Evolutionary conservation across 2,329 filamentous ascomycete genomes (phyloP).

Genomic region (Thielaviopsis euricoi): DNA sequence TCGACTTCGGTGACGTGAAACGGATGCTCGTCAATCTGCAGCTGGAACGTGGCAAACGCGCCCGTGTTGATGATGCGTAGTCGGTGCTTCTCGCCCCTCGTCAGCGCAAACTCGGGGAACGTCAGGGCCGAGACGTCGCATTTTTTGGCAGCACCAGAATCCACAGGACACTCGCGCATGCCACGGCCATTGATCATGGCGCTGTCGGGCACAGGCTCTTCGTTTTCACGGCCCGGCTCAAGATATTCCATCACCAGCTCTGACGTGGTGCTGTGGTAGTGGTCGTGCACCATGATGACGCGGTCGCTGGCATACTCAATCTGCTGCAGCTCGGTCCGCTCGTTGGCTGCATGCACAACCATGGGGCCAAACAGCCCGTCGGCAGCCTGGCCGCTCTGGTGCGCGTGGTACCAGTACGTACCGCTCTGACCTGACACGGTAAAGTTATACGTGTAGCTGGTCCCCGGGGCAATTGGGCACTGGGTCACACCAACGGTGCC

Average conservation of each 20-base stretch:
- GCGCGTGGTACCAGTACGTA: constrained; percentile 47
- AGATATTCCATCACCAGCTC: constrained; percentile 38
- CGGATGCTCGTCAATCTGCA: constrained; percentile 50
- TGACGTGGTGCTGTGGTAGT: constrained; percentile 46
- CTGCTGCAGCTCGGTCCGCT: constrained; percentile 19
- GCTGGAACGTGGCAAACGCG: constrained; percentile 55
- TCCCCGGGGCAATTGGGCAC: constrained; percentile 46
- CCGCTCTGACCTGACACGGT: constrained; percentile 35
- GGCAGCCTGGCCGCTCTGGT: constrained; percentile 46
- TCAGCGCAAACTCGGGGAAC: constrained; percentile 27
- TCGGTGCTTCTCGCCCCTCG: constrained; percentile 42
- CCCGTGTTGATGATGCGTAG: constrained; percentile 55
- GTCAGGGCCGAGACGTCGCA: constrained; percentile 27
- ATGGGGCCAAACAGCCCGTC: constrained; percentile 54
- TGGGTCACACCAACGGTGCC: constrained; percentile 52
- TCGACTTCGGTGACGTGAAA: constrained; percentile 54
- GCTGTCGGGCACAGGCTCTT: constrained; percentile 50
- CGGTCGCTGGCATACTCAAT: constrained; percentile 29
- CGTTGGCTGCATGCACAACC: constrained; percentile 40
- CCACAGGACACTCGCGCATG: constrained; percentile 20
- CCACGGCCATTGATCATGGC: constrained; percentile 43
- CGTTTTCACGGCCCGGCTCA: constrained; percentile 33
- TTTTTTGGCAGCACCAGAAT: constrained; percentile 21
- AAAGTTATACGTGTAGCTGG: constrained; percentile 51
- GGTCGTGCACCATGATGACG: constrained; percentile 53